Conservation (phyloP, 2,329 filamentous ascomycete species). For the Aspergillus sclerotialis region DNA sequence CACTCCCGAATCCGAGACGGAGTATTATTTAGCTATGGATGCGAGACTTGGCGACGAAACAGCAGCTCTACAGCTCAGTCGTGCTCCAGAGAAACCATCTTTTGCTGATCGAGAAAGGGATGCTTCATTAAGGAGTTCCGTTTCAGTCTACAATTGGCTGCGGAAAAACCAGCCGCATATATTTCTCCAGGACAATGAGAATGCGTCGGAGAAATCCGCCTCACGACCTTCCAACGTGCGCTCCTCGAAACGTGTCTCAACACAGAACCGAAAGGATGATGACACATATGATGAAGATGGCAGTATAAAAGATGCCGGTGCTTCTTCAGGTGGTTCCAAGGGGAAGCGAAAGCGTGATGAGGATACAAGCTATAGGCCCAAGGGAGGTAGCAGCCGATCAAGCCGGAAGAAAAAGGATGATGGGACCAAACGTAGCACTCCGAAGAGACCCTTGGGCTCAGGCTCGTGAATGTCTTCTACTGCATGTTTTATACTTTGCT, state of each 20-base stretch:
- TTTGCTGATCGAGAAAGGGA: constrained; percentile 50
- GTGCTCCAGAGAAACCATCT: constrained; percentile 26
- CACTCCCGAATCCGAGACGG: constrained; percentile 37
- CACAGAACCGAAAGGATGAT: constrained; percentile 32
- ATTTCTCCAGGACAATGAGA: constrained; percentile 70
- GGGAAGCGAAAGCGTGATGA: constrained; percentile 43
- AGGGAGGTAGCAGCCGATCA: constrained; percentile 36
- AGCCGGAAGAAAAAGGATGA: constrained; percentile 36
- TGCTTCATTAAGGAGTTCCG: constrained; percentile 65
- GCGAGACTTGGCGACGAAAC: constrained; percentile 33
- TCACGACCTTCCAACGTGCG: constrained; percentile 34
- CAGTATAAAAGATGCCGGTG: constrained; percentile 29
- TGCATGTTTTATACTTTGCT: constrained; percentile 1
- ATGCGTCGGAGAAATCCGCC: constrained; percentile 34
- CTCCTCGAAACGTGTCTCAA: constrained; percentile 34
- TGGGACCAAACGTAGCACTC: constrained; percentile 21
- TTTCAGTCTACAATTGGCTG: constrained; percentile 94
- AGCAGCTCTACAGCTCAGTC: constrained; percentile 48
- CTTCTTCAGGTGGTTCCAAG: constrained; percentile 24
- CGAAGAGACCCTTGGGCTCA: constrained; percentile 25
- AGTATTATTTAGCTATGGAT: constrained; percentile 36
- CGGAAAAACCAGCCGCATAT: constrained; percentile 76
- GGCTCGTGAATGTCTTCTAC: constrained; percentile 8
- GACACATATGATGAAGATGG: constrained; percentile 39
- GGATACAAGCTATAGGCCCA: constrained; percentile 41